A percentile compares a stretch with the other conserved stretches of the same genome.
Evolutionary conservation across 2,329 filamentous ascomycete species (phyloP).

Genomic region (Xenoacremonium recifei): DNA sequence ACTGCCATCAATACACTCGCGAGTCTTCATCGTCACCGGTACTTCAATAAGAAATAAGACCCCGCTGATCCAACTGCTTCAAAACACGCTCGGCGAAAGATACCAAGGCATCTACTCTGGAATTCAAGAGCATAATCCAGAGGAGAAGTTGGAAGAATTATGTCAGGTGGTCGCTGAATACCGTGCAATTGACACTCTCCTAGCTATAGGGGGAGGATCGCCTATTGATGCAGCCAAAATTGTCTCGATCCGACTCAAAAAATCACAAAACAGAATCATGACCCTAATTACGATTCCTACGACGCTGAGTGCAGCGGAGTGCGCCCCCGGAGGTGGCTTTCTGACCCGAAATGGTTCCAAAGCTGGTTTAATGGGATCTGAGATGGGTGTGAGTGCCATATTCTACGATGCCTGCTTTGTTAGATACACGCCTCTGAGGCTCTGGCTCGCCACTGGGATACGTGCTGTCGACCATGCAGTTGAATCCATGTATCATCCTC

Average conservation of each 20-base stretch:
- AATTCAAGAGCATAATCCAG: slow-evolving; percentile 18
- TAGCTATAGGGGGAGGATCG: slow-evolving; percentile 14
- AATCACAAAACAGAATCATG: slow-evolving; percentile 8
- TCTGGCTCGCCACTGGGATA: slow-evolving; percentile 20
- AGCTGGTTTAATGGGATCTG: slow-evolving; percentile 21
- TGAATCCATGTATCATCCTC: slow-evolving; percentile 20
- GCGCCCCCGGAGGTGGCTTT: slow-evolving; percentile 23
- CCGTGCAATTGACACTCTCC: slow-evolving; percentile 11
- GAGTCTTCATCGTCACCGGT: slow-evolving; percentile 18
- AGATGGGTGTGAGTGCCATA: slow-evolving; percentile 16
- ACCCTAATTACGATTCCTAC: slow-evolving; percentile 15
- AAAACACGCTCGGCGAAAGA: slow-evolving; percentile 8
- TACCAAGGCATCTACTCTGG: slow-evolving; percentile 12
- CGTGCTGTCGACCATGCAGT: slow-evolving; percentile 21
- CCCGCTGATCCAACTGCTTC: slow-evolving; percentile 10
- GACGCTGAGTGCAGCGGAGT: slow-evolving; percentile 21
- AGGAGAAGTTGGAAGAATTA: slow-evolving; percentile 13
- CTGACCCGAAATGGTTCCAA: slow-evolving; percentile 19
- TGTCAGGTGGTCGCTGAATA: slow-evolving; percentile 3
- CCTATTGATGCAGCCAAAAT: slow-evolving; percentile 18
- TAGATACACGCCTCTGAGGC: slow-evolving; percentile 13
- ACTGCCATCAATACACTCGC: slow-evolving; percentile 12
- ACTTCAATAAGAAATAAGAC: slow-evolving; percentile 12
- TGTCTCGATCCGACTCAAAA: slow-evolving; percentile 24
- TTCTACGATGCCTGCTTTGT: slow-evolving; percentile 16